Base-by-base conservation (phyloP, 1,284 basidiomycete genomes). In the Heterobasidion occidentale region DNA sequence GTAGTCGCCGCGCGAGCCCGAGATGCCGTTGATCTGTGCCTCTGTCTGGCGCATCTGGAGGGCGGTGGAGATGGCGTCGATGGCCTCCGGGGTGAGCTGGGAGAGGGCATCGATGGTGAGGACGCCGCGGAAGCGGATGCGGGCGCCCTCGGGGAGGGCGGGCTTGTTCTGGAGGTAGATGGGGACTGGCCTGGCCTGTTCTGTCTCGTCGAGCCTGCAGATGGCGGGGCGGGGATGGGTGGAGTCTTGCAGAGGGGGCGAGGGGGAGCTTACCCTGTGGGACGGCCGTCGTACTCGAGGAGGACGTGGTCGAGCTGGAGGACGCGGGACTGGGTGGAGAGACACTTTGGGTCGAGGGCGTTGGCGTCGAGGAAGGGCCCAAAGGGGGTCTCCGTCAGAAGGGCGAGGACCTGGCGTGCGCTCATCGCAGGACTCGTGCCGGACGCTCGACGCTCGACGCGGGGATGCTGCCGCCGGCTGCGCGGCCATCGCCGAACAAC, bases 81-180 rank as follows among this genome's bases (percentile, higher is more conserved):
- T 53, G 3, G 78, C 82, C 53, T 64, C 63, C 0, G 69, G 66
- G 0, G 79, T 77, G 17, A 85, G 71, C 74, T 79, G 81, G 0
- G 65, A 60, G 0, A 78, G 68, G 2, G 65, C 56, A 12, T 69
- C 60, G 53, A 85, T 72, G 51, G 71, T 70, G 1, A 84, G 66
- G 7, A 74, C 62, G 1, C 80, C 82, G 48, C 72, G 76, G 57
- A 84, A 80, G 7, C 72, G 65, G 3, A 77, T 67, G 4, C 48
- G 54, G 9, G 49, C 33, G 34, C 58, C 47, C 8, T 20, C 9
- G 7, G 19, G 49, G 47, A 59, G 48, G 27, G 59, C 46, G 1
- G 36, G 9, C 35, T 50, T 36, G 20, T 46, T 51, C 56, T 49
- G 20, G 52, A 58, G 56, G 34, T 42, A 51, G 2, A 19, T 36